phyloP scores from a whole-genome alignment of 345 rosid genomes.

The Geranium brycei region DNA sequence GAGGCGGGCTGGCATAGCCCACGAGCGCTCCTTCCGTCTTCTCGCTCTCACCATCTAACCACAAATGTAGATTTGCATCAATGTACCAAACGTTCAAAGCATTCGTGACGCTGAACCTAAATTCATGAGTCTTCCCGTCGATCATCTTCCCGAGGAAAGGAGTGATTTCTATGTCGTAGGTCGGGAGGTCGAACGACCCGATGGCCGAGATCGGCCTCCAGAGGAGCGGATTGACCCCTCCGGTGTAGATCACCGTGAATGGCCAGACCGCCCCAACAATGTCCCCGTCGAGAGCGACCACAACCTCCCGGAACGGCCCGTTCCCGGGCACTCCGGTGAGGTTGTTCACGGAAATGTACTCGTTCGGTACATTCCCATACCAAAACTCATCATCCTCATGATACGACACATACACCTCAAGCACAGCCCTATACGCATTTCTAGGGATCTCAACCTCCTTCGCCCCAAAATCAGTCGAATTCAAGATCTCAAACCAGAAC shows the following conservation, averaged over 20 bases:
- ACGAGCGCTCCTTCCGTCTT: constrained; percentile 46
- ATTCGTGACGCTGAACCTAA: constrained; percentile 56
- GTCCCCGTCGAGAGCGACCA: constrained; percentile 11
- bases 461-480: background rate
- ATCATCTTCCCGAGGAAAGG: constrained; percentile 50
- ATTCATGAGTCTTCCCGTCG: constrained; percentile 50
- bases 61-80: constrained; percentile 83
- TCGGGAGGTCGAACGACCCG: constrained; percentile 73
- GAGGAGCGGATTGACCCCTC: constrained; percentile 64
- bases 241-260: constrained; percentile 69
- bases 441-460: constrained; percentile 9
- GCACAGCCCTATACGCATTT: constrained; percentile 10
- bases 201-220: constrained; percentile 79
- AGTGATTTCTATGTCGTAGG: constrained; percentile 72
- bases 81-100: constrained; percentile 75
- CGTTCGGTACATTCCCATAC: constrained; percentile 4
- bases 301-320: constrained; percentile 16
- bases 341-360: constrained; percentile 2
- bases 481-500: constrained; percentile 12
- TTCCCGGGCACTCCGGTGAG: background rate
- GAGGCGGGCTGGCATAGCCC: constrained; percentile 25
- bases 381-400: constrained; percentile 17
- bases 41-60: constrained; percentile 40
- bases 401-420: constrained; percentile 16
- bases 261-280: constrained; percentile 70